Base-by-base conservation (phyloP, 1,284 basidiomycete genomes). In the Agaricales sp. region DNA sequence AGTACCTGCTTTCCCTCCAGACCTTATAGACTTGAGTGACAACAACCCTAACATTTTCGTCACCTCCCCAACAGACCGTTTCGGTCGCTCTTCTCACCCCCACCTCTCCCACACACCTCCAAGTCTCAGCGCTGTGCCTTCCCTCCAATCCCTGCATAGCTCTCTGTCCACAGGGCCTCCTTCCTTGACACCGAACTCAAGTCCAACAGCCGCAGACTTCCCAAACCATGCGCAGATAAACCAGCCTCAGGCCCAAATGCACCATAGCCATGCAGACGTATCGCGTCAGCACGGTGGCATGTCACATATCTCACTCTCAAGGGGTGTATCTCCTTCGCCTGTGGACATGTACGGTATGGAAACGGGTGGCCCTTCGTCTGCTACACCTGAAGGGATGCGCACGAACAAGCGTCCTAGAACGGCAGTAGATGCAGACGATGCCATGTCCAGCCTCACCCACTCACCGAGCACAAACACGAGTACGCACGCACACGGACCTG, bases 41-140 rank as follows among this genome's bases (percentile, higher is more conserved):
- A 72, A 76, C 1, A 81, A 69, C 49, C 82, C 82, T 4, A 82
- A 83, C 57, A 86, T 87, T 53, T 82, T 74, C 58, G 70, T 87
- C 55, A 87, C 82, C 1, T 80, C 80, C 0, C 82, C 83, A 2
- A n/a, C n/a, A 35, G 30, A 35, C 8, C 30, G 30, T 35, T 35
- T 11, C 30, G 70, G 67, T 2, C 63, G 69, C 23, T n/a, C n/a
- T 8, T n/a, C 41, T 21, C 11, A 37, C 63, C 3, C 63, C 67
- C 35, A 59, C 69, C 1, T 53, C 69, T 20, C 65, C 64, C 16
- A 67, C 69, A 50, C 16, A 54, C 59, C 38, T 20, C 30, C 20
- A 14, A 37, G 0, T 51, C 53, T 41, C 21, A 48, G 35, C 49
- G 6, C n/a, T 4, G 48, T n/a, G 19, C 51, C 2, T 49, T 44